These are phyloP conservation scores for Orbilia ellipsospora DNA, from an alignment of 2,329 filamentous ascomycete species.

Conservation along the genomic window DNA sequence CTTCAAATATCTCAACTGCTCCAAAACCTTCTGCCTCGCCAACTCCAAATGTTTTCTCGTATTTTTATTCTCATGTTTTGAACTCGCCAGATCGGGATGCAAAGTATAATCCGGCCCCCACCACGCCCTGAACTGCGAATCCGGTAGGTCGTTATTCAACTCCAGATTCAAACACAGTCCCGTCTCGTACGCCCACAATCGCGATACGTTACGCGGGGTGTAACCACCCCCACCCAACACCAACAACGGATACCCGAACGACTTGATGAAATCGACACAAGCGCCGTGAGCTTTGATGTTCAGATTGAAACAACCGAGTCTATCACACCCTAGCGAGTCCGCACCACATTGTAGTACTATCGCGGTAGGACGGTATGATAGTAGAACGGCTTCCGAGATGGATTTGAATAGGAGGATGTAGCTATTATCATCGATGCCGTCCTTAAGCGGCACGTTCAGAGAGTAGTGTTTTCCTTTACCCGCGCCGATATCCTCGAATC, in stretches of 20 bases:
- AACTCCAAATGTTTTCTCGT: constrained; percentile 78
- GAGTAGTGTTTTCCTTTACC: constrained; percentile 75
- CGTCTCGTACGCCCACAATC: constrained; percentile 77
- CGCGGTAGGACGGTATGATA: constrained; percentile 74
- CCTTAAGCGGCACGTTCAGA: constrained; percentile 76
- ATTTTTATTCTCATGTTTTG: constrained; percentile 81
- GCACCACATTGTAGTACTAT: constrained; percentile 77
- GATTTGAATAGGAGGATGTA: constrained; percentile 77
- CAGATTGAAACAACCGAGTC: constrained; percentile 76
- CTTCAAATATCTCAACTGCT: constrained; percentile 87
- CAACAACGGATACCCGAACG: constrained; percentile 73
- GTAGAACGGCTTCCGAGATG: constrained; percentile 75
- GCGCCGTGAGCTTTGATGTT: constrained; percentile 78
- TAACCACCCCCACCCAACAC: constrained; percentile 76
- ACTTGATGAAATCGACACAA: constrained; percentile 76
- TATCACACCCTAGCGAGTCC: constrained; percentile 74
- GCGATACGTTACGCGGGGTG: constrained; percentile 73
- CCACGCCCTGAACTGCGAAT: constrained; percentile 84
- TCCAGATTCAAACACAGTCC: constrained; percentile 70
- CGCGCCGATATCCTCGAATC: constrained; percentile 75
- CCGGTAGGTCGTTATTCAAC: constrained; percentile 76
- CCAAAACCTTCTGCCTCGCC: constrained; percentile 80
- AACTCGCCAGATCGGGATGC: constrained; percentile 87
- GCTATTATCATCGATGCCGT: constrained; percentile 75
- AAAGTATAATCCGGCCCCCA: constrained; percentile 89